phyloP scores from a whole-genome alignment of 352 stramenopile genomes.

The Phytopythium chamaehyphon region DNA sequence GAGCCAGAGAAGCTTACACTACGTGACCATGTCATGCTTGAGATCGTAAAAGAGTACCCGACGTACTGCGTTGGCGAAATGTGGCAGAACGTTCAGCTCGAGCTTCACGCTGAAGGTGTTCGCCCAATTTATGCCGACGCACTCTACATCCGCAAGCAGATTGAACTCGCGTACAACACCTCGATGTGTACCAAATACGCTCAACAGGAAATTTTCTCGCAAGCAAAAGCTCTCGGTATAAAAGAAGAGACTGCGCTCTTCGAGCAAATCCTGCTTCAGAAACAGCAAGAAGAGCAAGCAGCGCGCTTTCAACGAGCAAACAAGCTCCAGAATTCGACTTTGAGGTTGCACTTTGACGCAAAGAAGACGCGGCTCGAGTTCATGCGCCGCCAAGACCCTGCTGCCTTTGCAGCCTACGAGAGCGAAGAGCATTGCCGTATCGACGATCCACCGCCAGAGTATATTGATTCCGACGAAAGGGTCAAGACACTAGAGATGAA shows the following conservation, averaged over 20 bases:
- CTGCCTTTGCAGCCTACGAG: constrained; percentile 44
- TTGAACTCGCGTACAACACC: constrained; percentile 71
- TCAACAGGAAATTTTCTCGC: constrained; percentile 46
- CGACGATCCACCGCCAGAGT: constrained; percentile 42
- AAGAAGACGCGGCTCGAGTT: constrained; percentile 72
- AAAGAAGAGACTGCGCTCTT: constrained; percentile 45
- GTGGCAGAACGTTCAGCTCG: constrained; percentile 69
- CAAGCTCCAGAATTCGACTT: constrained; percentile 58
- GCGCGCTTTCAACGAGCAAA: constrained; percentile 53
- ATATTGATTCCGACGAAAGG: constrained; percentile 40
- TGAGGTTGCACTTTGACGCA: constrained; percentile 70
- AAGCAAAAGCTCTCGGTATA: constrained; percentile 8
- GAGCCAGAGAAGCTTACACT: constrained; percentile 28
- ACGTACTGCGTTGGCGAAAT: constrained; percentile 64
- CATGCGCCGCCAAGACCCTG: constrained; percentile 57
- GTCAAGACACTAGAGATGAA: constrained; percentile 33
- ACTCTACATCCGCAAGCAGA: constrained; percentile 63
- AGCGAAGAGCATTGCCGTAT: constrained; percentile 39
- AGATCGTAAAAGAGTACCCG: constrained; percentile 68
- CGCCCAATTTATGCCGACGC: constrained; percentile 74
- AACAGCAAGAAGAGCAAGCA: constrained; percentile 62
- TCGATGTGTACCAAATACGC: constrained; percentile 57
- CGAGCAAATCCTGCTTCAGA: constrained; percentile 49
- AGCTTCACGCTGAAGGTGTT: constrained; percentile 54
- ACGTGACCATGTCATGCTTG: constrained; percentile 61